Conservation (phyloP, 2,329 filamentous ascomycete species). For the Dactylellina drechsleri region DNA sequence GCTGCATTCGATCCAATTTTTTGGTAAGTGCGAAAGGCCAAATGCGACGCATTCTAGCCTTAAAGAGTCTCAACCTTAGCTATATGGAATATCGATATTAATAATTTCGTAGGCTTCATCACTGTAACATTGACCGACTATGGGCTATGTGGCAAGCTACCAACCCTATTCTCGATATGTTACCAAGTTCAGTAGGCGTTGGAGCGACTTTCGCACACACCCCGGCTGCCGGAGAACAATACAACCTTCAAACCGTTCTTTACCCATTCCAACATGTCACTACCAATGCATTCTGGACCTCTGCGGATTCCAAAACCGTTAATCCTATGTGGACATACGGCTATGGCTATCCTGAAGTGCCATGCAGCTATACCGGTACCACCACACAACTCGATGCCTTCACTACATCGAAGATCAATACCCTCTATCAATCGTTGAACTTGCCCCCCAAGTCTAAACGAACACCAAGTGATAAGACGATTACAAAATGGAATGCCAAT, state of each 20-base stretch:
- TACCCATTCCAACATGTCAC: conserved; percentile 55
- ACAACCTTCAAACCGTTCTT: conserved; percentile 55
- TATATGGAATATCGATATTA: too few relatives aligned
- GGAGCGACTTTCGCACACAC: conserved; percentile 50
- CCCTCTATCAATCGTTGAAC: conserved; percentile 40
- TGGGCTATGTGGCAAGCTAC: conserved; percentile 58
- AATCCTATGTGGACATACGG: conserved; percentile 53
- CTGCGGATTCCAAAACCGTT: conserved; percentile 45
- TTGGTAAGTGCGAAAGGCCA: conserved; percentile 44
- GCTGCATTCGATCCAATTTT: conserved; percentile 59
- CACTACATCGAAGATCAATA: conserved; percentile 51
- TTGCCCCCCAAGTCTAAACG: conserved; percentile 1
- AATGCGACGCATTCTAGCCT: conserved; percentile 14
- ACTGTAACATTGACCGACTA: conserved; percentile 57
- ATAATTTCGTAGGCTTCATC: conserved; percentile 49
- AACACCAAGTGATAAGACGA: neutral
- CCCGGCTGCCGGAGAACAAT: conserved; percentile 3
- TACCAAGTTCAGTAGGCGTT: conserved; percentile 15
- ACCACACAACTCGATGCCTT: conserved; percentile 39
- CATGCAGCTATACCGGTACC: conserved; percentile 20
- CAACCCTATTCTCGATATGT: conserved; percentile 48
- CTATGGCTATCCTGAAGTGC: conserved; percentile 57
- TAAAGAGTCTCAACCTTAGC: too few relatives aligned
- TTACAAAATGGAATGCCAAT: conserved; percentile 56
- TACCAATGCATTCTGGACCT: conserved; percentile 54